Evolutionary conservation across 1,284 basidiomycete genomes (phyloP).

Genomic region (Rhizoctonia solani): DNA sequence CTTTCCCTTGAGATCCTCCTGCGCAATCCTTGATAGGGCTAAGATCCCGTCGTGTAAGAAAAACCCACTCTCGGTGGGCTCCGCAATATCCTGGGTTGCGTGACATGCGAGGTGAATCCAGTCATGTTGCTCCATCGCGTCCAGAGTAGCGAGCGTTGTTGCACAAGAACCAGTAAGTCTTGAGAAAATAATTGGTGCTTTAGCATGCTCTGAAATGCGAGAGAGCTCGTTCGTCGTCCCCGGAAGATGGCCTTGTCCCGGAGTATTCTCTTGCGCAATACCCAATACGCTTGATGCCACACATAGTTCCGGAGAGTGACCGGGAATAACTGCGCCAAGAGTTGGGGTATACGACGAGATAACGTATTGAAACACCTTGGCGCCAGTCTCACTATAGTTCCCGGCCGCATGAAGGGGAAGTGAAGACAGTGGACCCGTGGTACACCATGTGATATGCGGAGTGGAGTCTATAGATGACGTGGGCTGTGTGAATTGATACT

Average conservation of each 20-base stretch:
- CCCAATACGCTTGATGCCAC: slow-evolving; percentile 4
- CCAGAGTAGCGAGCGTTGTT: not conserved
- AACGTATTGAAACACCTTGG: slow-evolving; percentile 5
- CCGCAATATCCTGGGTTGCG: slow-evolving; percentile 1
- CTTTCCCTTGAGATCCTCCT: not conserved
- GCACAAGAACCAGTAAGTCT: not conserved
- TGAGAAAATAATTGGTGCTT: not conserved
- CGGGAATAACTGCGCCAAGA: not conserved
- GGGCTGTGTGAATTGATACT: no score
- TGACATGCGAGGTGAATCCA: slow-evolving; percentile 37
- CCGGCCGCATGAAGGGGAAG: slow-evolving; percentile 25
- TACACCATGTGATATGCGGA: slow-evolving; percentile 13
- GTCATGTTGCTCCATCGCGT: slow-evolving; percentile 3
- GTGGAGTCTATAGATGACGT: not conserved
- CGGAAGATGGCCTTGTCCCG: not conserved
- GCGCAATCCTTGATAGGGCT: slow-evolving; percentile 9
- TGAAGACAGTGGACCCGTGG: slow-evolving; percentile 1
- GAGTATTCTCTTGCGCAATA: slow-evolving; percentile 17
- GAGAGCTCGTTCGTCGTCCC: slow-evolving; percentile 18
- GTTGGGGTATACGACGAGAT: slow-evolving; percentile 10
- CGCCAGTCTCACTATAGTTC: not conserved
- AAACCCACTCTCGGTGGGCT: slow-evolving; percentile 22
- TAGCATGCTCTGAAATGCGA: not conserved
- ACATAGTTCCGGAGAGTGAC: not conserved
- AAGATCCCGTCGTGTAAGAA: slow-evolving; percentile 27